These are phyloP conservation scores for Penicillium occitanis DNA, from an alignment of 2,329 filamentous ascomycete genomes.

Conservation along the genomic window DNA sequence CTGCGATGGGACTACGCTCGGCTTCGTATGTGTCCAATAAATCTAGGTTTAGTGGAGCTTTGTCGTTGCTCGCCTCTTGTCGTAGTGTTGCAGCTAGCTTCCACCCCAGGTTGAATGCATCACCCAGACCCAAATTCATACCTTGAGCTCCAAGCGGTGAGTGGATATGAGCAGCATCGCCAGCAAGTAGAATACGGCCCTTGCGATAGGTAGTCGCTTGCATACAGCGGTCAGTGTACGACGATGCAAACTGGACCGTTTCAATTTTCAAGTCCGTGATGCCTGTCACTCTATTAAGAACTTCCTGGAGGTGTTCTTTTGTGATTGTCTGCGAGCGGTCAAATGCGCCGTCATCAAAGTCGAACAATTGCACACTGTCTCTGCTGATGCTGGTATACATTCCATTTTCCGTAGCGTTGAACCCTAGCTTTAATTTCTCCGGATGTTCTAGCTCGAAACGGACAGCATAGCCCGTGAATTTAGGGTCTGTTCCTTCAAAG, in stretches of 20 bases:
- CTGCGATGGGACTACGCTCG: conserved; percentile 44
- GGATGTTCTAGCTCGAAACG: conserved; percentile 36
- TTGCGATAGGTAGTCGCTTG: conserved; percentile 21
- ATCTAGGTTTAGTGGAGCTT: conserved; percentile 41
- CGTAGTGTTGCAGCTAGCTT: conserved; percentile 52
- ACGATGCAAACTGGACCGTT: neutral
- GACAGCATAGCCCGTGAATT: conserved; percentile 38
- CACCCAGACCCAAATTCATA: conserved; percentile 50
- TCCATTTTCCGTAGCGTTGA: conserved; percentile 6
- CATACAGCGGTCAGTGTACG: conserved; percentile 19
- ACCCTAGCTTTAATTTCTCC: conserved; percentile 11
- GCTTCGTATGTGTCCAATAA: conserved; percentile 47
- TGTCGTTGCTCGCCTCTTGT: conserved; percentile 33
- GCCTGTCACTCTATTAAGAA: conserved; percentile 12
- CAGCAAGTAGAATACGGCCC: conserved; percentile 25
- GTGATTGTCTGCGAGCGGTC: conserved; percentile 15
- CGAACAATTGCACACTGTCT: conserved; percentile 4
- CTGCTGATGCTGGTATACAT: conserved; percentile 19
- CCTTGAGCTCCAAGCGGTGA: conserved; percentile 25
- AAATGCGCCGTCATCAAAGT: conserved; percentile 14
- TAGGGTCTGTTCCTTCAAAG: conserved; percentile 40
- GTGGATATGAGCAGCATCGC: conserved; percentile 26
- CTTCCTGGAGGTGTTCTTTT: conserved; percentile 14
- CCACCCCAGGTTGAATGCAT: conserved; percentile 58
- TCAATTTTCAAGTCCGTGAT: conserved; percentile 3